Evolutionary conservation across 169 alveolate species (phyloP), one percentile per base, ranked within the genome.

Genomic region (Plasmodium sp.): DNA sequence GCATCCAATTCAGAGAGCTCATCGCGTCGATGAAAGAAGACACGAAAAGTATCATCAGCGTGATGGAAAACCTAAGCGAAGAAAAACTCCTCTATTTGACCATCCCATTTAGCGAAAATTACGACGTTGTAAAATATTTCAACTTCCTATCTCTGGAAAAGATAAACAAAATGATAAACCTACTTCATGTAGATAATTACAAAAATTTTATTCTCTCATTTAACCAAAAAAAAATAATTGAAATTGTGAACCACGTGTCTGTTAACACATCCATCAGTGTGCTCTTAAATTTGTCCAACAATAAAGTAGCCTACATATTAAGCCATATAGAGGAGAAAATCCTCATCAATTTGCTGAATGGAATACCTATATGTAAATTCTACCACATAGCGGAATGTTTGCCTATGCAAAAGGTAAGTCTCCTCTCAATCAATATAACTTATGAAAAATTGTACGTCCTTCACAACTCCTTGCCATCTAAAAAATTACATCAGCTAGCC

Each of bases 341-440:
- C 22, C 18, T 90, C 18, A 90, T 90, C 48, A 81, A 71, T n/a
- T n/a, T 90, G 27, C 45, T 90, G 54, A 90, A 90, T 45, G 72
- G 73, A 27, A 81, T 90, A 33, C 91, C 94, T 41, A 41, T 62
- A 34, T 90, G 94, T 36, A 90, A 80, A 41, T 90, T 90, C 33
- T 90, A 90, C 54, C 83, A 90, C 71, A 90, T 90, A 1, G 74
- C 74, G 16, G 94, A 90, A 81, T 90, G 83, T 9, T 18, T 90
- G 6, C 91, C 94, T 22, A 80, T 90, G 45, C 84, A 45, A 31
- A 81, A 71, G 67, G 67, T 90, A n/a, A 45, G 91, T 33, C 36
- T 48, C 43, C 39, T 80, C 67, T 90, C 94, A 41, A 41, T 36
- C 22, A 33, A 81, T 34, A 81, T 90, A 9, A 39, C 84, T 18